Evolutionary conservation across 2,329 filamentous ascomycete species (phyloP), one percentile per base, ranked within the genome.

Genomic region (Colletotrichum horii): DNA sequence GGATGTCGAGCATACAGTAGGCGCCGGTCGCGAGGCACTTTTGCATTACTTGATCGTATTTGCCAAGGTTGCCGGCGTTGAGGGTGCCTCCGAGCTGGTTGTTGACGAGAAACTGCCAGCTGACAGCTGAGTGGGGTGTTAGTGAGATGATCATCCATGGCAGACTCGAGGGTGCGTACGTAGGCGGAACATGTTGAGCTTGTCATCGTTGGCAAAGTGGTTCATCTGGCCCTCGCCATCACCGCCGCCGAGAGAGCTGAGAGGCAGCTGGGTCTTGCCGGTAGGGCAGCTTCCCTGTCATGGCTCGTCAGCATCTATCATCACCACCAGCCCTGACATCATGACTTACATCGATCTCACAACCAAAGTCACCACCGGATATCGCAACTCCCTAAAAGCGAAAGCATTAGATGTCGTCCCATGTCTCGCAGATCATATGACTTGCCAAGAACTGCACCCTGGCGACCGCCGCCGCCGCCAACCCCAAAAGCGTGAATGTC

Each of bases 31-130:
- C 83, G 22, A 93, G 83, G 78, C 91, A 93, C 30, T 86, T 87
- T 78, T 91, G 87, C 26, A 93, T 85, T 11, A 93, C 83, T 30
- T 86, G 83, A 78, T 93, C 87, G 79, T 91, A 93, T 48, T 87
- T 85, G 3, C 80, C 87, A 26, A 89, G 81, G 72, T 90, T 91
- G 15, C 79, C 81, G 16, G 82, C 64, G 79, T 92, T 83, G 36
- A 93, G 84, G 15, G 82, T 84, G 26, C 85, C 88, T 30, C 89
- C 89, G n/a, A 89, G 81, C 58, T 88, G 82, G 77, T 87, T 86
- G 78, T 89, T 88, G 72, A 89, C 84, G n/a, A 93, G 86, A 78
- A 87, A 92, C 78, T 93, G 91, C 91, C 91, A 93, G 19, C 80
- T 79, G 61, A 81, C 83, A 79, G 86, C 74, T 76, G 52, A 90